These are phyloP conservation scores for Suillus spraguei DNA, from an alignment of 768 basidiomycete genomes.

Conservation along the genomic window DNA sequence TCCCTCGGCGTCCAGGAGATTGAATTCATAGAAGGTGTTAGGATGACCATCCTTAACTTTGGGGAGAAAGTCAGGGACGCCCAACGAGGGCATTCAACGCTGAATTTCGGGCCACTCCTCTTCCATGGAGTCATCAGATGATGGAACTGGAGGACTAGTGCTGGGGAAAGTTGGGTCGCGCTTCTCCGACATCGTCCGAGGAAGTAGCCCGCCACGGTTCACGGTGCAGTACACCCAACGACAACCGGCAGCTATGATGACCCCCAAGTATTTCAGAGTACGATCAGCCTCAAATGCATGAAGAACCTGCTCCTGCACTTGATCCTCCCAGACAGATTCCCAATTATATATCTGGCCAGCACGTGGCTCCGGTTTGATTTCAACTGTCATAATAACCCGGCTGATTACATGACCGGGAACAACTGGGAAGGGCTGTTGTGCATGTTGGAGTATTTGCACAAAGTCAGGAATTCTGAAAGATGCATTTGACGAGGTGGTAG, in stretches of 20 bases:
- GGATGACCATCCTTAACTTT: no score
- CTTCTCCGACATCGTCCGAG: neutral
- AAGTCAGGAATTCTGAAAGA: neutral
- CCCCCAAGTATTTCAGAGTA: constrained; percentile 3
- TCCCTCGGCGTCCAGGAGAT: neutral
- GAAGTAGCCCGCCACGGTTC: neutral
- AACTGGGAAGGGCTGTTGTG: neutral
- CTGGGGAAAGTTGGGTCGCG: neutral
- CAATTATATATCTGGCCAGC: accelerated
- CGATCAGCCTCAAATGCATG: constrained; percentile 3
- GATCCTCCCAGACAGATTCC: neutral
- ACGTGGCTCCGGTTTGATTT: constrained; percentile 4
- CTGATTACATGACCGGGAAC: neutral
- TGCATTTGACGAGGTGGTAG: neutral
- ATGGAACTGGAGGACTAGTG: neutral
- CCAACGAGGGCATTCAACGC: neutral
- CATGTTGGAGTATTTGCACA: neutral
- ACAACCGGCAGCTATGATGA: constrained; percentile 7
- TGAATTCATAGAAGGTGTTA: neutral
- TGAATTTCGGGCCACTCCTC: neutral
- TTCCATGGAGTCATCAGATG: neutral
- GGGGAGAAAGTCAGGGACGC: neutral
- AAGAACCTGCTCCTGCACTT: neutral
- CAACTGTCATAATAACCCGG: constrained; percentile 3
- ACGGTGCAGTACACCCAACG: neutral